phyloP scores from a whole-genome alignment of 192 early-diverging fungal genomes.

The Coemansia furcata region DNA sequence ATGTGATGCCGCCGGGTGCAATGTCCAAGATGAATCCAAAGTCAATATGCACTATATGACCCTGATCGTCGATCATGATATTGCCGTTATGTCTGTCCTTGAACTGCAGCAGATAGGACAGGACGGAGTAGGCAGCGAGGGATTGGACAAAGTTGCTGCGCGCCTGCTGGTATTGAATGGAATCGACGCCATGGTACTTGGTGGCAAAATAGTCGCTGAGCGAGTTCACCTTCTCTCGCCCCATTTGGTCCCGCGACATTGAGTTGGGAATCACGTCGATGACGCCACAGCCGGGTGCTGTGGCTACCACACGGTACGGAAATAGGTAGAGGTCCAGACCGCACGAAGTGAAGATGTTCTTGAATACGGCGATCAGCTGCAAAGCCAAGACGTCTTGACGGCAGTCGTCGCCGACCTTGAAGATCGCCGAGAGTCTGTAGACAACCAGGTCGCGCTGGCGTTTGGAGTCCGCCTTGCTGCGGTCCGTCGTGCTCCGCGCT shows the following conservation, averaged over 20 bases:
- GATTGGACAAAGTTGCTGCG: conserved; percentile 93
- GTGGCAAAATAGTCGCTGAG: conserved; percentile 95
- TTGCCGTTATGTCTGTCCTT: conserved; percentile 99
- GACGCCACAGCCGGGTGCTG: conserved; percentile 94
- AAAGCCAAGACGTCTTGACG: conserved; percentile 97
- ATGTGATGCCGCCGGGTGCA: conserved; percentile 94
- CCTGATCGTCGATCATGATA: conserved; percentile 97
- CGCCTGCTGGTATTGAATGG: conserved; percentile 86
- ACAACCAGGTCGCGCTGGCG: conserved; percentile 8
- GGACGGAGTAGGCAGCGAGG: conserved; percentile 92
- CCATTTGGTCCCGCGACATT: conserved; percentile 96
- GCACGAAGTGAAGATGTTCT: conserved; percentile 87
- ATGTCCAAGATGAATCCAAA: conserved; percentile 99
- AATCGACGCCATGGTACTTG: conserved; percentile 86
- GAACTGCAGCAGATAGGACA: conserved; percentile 93
- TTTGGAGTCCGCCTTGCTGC: background rate
- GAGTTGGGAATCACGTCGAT: conserved; percentile 98
- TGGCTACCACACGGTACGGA: conserved; percentile 97
- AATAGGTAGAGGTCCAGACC: conserved; percentile 95
- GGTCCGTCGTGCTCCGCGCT: background rate
- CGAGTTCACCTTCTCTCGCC: conserved; percentile 96
- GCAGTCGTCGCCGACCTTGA: conserved; percentile 99
- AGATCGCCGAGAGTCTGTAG: conserved; percentile 86
- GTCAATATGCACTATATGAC: conserved; percentile 98
- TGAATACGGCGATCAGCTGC: conserved; percentile 97